phyloP scores from a whole-genome alignment of 179 eudicot genomes.

The Corrigiola litoralis region DNA sequence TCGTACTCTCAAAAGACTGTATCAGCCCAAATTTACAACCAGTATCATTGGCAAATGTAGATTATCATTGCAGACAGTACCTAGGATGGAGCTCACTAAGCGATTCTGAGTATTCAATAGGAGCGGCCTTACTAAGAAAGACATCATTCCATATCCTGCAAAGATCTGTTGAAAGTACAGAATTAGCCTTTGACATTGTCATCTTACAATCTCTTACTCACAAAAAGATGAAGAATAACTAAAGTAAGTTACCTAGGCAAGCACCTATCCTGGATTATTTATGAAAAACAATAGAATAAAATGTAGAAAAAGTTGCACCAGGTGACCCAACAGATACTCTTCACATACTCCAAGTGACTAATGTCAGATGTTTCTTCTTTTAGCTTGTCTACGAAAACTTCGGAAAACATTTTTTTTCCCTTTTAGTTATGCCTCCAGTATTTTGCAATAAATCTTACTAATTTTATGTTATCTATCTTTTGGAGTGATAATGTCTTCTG shows the following conservation, averaged over 20 bases:
- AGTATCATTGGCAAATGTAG: background rate
- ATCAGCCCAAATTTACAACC: conserved; percentile 7
- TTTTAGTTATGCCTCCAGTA: too few relatives aligned
- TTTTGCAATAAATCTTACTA: too few relatives aligned
- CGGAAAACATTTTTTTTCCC: too few relatives aligned
- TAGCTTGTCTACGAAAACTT: too few relatives aligned
- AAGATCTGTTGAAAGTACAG: conserved; percentile 42
- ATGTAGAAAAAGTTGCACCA: too few relatives aligned
- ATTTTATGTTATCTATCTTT: too few relatives aligned
- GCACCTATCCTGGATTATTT: too few relatives aligned
- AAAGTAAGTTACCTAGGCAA: background rate
- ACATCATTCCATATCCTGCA: conserved; percentile 63
- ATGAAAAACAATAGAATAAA: too few relatives aligned
- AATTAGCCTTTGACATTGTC: background rate
- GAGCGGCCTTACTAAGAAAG: conserved; percentile 53
- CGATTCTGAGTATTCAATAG: conserved; percentile 45
- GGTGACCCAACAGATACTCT: too few relatives aligned
- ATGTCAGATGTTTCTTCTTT: too few relatives aligned
- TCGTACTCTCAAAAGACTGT: background rate
- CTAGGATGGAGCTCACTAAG: conserved; percentile 46
- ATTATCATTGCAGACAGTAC: conserved; percentile 40
- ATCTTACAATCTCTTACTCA: background rate
- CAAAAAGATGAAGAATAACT: background rate
- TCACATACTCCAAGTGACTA: too few relatives aligned
- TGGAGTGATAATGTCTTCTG: too few relatives aligned